These are phyloP conservation scores for Salix dunnii DNA, from an alignment of 345 rosid species.

Conservation along the genomic window DNA sequence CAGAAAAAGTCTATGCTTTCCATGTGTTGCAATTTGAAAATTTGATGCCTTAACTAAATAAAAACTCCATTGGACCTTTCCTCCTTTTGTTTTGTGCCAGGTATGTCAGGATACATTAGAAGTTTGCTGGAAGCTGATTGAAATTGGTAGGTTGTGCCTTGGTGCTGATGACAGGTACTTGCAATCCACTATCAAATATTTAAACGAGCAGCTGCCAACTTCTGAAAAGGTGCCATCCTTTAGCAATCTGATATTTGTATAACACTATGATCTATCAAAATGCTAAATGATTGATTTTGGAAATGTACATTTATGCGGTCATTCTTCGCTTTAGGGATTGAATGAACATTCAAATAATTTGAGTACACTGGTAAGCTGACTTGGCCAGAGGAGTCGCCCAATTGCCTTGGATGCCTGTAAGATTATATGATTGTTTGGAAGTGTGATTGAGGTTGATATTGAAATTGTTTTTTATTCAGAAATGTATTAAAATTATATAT, in stretches of 20 bases:
- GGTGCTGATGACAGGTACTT: slow-evolving; percentile 45
- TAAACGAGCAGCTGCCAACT: slow-evolving; percentile 35
- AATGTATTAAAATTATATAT: too few species aligned
- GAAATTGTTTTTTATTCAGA: too few species aligned
- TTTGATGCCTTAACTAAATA: neutral
- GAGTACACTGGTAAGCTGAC: too few species aligned
- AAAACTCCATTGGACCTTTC: neutral
- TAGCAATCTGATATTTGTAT: neutral
- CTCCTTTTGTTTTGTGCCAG: slow-evolving; percentile 43
- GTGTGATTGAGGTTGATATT: too few species aligned
- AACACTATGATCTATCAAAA: neutral
- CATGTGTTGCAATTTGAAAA: neutral
- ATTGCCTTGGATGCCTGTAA: too few species aligned
- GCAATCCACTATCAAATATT: slow-evolving; percentile 44
- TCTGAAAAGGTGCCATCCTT: slow-evolving; percentile 2
- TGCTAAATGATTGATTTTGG: neutral
- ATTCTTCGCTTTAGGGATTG: too few species aligned
- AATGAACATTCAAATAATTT: too few species aligned
- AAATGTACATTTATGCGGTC: neutral
- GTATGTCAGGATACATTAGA: slow-evolving; percentile 34
- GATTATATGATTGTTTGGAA: fast-evolving
- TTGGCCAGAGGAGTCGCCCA: too few species aligned
- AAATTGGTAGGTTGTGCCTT: slow-evolving; percentile 53
- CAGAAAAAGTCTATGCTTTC: neutral
- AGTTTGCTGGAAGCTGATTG: slow-evolving; percentile 59